A percentile compares a stretch with the other conserved stretches of the same genome.
phyloP scores from a whole-genome alignment of 108 stramenopile genomes.

The Nitzschia inconspicua region DNA sequence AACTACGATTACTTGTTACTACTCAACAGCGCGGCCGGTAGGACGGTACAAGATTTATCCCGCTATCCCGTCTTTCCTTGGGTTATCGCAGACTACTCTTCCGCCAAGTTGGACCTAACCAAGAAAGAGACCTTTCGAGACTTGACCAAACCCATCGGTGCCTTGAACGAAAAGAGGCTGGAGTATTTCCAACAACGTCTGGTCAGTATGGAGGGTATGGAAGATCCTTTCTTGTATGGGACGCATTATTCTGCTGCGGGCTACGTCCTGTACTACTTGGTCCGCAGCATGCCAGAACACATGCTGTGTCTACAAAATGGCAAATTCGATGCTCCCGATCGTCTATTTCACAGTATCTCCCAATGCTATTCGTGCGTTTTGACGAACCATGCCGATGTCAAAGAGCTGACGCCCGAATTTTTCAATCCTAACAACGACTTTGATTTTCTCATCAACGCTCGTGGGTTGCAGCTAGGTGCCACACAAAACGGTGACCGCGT shows the following conservation, averaged over 20 bases:
- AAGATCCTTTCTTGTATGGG: slow-evolving; percentile 89
- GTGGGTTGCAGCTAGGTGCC: slow-evolving; percentile 88
- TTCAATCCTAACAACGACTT: slow-evolving; percentile 73
- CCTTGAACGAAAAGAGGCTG: slow-evolving; percentile 85
- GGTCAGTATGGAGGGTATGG: slow-evolving; percentile 68
- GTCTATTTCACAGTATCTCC: slow-evolving; percentile 86
- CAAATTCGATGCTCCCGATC: slow-evolving; percentile 96
- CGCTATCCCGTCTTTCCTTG: slow-evolving; percentile 99
- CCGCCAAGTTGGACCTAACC: slow-evolving; percentile 62
- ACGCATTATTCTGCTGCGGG: slow-evolving; percentile 96
- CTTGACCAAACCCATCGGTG: slow-evolving; percentile 96
- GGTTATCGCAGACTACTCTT: slow-evolving; percentile 87
- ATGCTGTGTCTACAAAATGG: slow-evolving; percentile 98
- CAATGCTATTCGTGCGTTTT: slow-evolving; percentile 78
- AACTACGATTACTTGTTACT: slow-evolving; percentile 96
- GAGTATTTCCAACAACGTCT: slow-evolving; percentile 83
- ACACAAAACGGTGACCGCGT: slow-evolving; percentile 87
- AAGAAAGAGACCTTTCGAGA: slow-evolving; percentile 76
- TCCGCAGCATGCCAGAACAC: slow-evolving; percentile 94
- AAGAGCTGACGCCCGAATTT: slow-evolving; percentile 97
- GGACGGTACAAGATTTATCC: slow-evolving; percentile 91
- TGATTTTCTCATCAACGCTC: slow-evolving; percentile 90
- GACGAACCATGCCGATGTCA: slow-evolving; percentile 93
- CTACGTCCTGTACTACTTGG: slow-evolving; percentile 95
- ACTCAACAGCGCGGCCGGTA: slow-evolving; percentile 93